phyloP scores from a whole-genome alignment of 2,329 filamentous ascomycete genomes.

The Xylaria sp. region DNA sequence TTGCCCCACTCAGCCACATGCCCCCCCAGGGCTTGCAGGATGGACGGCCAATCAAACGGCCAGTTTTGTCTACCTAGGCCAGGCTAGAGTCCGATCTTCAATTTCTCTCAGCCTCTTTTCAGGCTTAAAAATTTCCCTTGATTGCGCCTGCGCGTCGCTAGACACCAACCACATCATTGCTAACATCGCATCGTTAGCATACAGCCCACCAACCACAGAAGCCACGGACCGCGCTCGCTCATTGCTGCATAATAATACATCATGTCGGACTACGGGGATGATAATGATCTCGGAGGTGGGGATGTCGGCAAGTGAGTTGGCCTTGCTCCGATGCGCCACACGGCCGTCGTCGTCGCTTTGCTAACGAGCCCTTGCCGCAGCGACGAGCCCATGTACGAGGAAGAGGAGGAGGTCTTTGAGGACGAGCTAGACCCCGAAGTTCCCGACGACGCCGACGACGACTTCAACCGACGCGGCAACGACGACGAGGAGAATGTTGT shows the following conservation, averaged over 20 bases:
- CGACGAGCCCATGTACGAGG: constrained; percentile 74
- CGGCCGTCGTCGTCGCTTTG: constrained; percentile 39
- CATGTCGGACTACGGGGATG: constrained; percentile 43
- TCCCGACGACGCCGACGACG: constrained; percentile 56
- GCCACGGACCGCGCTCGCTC: background rate
- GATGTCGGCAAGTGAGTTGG: constrained; percentile 30
- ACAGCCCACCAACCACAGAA: too few species aligned
- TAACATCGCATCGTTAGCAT: constrained; percentile 9
- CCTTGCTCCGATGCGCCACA: constrained; percentile 21
- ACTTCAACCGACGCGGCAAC: constrained; percentile 57
- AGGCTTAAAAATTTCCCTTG: constrained; percentile 35
- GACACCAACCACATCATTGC: constrained; percentile 21
- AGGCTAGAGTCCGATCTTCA: constrained; percentile 2
- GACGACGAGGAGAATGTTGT: constrained; percentile 66
- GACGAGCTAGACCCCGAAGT: constrained; percentile 63
- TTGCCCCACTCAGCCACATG: too few species aligned
- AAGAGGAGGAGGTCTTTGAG: constrained; percentile 64
- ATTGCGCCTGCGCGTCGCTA: constrained; percentile 15
- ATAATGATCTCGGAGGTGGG: constrained; percentile 36
- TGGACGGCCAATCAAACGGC: constrained; percentile 12
- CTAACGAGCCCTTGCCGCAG: constrained; percentile 49
- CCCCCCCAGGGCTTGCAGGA: too few species aligned
- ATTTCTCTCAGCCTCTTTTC: constrained; percentile 37
- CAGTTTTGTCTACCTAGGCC: too few species aligned
- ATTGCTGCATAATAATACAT: constrained; percentile 29